Base-by-base conservation (phyloP, 352 stramenopile genomes). In the Phytopythium kandeliae region DNA sequence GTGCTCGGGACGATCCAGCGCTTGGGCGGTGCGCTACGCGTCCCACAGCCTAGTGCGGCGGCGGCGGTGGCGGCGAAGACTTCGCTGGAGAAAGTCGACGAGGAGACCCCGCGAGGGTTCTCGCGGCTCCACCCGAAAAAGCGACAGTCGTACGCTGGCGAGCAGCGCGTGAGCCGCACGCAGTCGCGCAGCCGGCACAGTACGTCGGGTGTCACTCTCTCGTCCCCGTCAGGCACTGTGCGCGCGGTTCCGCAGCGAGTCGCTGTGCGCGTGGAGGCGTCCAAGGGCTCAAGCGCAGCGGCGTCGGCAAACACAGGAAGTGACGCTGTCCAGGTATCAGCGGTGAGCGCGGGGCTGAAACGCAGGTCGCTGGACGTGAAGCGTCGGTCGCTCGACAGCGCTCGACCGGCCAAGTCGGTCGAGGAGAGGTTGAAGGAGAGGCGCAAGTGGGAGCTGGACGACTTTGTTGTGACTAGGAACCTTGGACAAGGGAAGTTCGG, bases 401-500 rank as follows among this genome's bases (percentile, higher is more conserved):
- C 60, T 2, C 74, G 70, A 13, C 43, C 62, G 0, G 30, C 46
- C 10, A 63, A 54, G 16, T 72, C 73, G 36, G 54, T 91, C 15
- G 69, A 64, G 21, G 70, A 90, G 33, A 61, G 74, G 12, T 17
- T 87, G 21, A 47, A 67, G 45, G 61, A 72, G 50, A 78, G 74
- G 36, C 57, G 63, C 3, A 86, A 92, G 40, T 92, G 72, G 71
- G 67, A 78, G 48, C 72, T 92, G 62, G 70, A 88, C 15, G 81
- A 94, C 47, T 94, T 92, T 41, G 55, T 65, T 7, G 77, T 91
- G 38, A 88, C 75, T 17, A 88, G 85, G 54, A 91, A 78, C 30
- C 55, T 94, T 13, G 84, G 84, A 11, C 85, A 91, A 61, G 84
- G 84, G 44, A 94, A 94, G 56, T 94, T 92, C 42, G 84, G 84